Base-by-base conservation (phyloP, 2,329 filamentous ascomycete genomes). In the Thermochaetoides dissita region DNA sequence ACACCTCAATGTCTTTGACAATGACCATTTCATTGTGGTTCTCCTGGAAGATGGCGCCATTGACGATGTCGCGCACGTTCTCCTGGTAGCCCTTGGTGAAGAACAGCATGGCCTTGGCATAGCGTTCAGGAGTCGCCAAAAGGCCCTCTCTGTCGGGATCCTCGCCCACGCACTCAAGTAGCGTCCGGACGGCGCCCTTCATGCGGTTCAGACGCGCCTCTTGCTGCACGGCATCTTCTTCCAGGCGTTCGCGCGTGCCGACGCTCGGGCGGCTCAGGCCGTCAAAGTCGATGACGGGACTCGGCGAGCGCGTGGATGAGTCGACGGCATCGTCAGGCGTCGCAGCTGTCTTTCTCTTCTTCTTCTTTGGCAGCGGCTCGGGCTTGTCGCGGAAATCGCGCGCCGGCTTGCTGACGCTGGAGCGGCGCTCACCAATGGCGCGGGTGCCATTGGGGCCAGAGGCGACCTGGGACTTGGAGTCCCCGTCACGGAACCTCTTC, bases 31-130 rank as follows among this genome's bases (percentile, higher is more conserved):
- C 91, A 56, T 94, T 91, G 58, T 96, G 89, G 48, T 89, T 86
- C 61, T 96, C 91, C 55, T 94, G 82, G 64, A 98, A 98, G 41
- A 96, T 84, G 11, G 91, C 91, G 43, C 81, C 76, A 60, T 96
- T 96, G 48, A 96, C 84, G 51, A 96, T 83, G 58, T 94, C 84
- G 47, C 79, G 72, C 42, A 95, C 76, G 56, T 95, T 95, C 66
- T 94, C 80, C 65, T 96, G 87, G 60, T 98, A 98, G 36, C 91
- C 91, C 61, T 93, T 87, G 6, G 91, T 98, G 62, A 98, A 87
- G 68, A 83, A 93, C 49, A 96, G 76, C 74, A 98, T 79, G 10
- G 91, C 91, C 63, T 94, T 91, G 37, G 91, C 89, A 60, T 96
- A 98, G 47, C 91, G 75, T 55, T 83, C 77, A 0, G 91, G 91